A percentile compares a stretch with the other conserved stretches of the same genome.
phyloP scores from a whole-genome alignment of 306 rosid species.

The Lathyrus aphaca region DNA sequence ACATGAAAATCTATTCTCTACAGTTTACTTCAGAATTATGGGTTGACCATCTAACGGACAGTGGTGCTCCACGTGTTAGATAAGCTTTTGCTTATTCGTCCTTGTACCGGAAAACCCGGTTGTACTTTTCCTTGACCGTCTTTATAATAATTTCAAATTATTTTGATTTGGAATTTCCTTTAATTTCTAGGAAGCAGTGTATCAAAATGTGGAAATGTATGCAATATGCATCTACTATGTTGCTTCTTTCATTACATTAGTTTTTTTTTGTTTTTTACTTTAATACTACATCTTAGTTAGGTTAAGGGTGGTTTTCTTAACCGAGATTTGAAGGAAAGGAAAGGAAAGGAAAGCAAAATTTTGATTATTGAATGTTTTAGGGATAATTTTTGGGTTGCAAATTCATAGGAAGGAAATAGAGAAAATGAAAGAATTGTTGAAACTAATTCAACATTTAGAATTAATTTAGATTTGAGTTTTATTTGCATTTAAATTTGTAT shows the following conservation, averaged over 20 bases:
- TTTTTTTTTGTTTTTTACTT: not conserved
- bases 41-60: slow-evolving; percentile 53
- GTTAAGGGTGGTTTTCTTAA: not conserved
- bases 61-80: slow-evolving; percentile 54
- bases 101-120: slow-evolving; percentile 92
- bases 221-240: slow-evolving; percentile 39
- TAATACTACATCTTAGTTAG: not conserved
- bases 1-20: slow-evolving; percentile 50
- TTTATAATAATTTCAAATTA: slow-evolving; percentile 2
- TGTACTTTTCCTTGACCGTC: slow-evolving; percentile 61
- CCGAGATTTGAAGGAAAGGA: not conserved
- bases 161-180: not conserved
- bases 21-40: slow-evolving; percentile 55
- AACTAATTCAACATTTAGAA: too few relatives aligned
- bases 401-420: too few relatives aligned
- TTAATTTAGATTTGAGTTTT: too few relatives aligned
- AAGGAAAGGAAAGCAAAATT: too few relatives aligned
- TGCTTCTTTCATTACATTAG: slow-evolving; percentile 15
- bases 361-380: too few relatives aligned
- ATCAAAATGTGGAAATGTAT: slow-evolving; percentile 28
- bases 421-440: too few relatives aligned
- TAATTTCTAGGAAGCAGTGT: slow-evolving; percentile 6
- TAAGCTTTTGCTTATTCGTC: slow-evolving; percentile 74
- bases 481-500: too few relatives aligned
- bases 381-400: too few relatives aligned